Conservation (phyloP, 1,284 basidiomycete species). For the Cryptococcus sp. region DNA sequence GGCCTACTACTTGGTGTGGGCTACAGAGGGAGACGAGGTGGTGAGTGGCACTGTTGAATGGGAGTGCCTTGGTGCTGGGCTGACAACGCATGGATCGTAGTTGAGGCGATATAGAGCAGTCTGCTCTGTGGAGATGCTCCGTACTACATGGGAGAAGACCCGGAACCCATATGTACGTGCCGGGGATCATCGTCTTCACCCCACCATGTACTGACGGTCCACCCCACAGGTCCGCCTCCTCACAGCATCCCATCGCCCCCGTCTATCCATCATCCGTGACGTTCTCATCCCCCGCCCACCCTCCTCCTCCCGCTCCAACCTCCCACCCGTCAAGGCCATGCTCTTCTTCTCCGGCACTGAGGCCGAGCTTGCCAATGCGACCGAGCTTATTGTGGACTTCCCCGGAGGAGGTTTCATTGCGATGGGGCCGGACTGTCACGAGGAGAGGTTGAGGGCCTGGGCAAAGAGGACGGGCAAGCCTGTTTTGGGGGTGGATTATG, state of each 20-base stretch:
- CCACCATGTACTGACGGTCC: not conserved
- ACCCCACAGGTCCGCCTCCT: slow-evolving; percentile 65
- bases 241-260: slow-evolving; percentile 58
- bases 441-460: slow-evolving; percentile 87
- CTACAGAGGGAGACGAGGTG: slow-evolving; percentile 91
- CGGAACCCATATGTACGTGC: slow-evolving; percentile 76
- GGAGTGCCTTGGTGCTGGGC: not conserved
- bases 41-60: slow-evolving; percentile 50
- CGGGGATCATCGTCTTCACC: not conserved
- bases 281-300: slow-evolving; percentile 77
- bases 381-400: slow-evolving; percentile 83
- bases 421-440: slow-evolving; percentile 92
- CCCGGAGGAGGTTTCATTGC: slow-evolving; percentile 95
- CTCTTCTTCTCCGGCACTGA: slow-evolving; percentile 78
- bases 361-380: slow-evolving; percentile 62
- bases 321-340: slow-evolving; percentile 70
- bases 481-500: slow-evolving; percentile 85
- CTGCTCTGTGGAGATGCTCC: slow-evolving; percentile 92
- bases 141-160: slow-evolving; percentile 94
- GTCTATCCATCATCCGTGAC: slow-evolving; percentile 66
- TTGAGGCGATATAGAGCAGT: slow-evolving; percentile 84
- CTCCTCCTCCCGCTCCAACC: slow-evolving; percentile 66
- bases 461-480: slow-evolving; percentile 73
- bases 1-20: slow-evolving; percentile 88
- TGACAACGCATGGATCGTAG: slow-evolving; percentile 51